Percentiles rank a stretch among this genome's conserved stretches.
Evolutionary conservation across 495 filamentous ascomycete species (phyloP).

Genomic region (Podospora pseudopauciseta): DNA sequence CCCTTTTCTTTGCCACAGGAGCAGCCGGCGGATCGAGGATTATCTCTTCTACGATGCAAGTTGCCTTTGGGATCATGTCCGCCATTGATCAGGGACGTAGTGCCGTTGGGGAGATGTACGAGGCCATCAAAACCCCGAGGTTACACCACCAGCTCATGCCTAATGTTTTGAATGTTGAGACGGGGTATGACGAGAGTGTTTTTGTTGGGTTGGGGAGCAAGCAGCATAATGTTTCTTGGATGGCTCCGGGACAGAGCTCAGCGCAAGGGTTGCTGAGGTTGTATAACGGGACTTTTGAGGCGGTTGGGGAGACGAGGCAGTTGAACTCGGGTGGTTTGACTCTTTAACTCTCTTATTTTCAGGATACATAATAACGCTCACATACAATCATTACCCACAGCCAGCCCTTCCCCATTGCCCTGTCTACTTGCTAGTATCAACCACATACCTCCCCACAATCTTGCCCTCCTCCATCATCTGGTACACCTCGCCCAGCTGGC

Average conservation of each 20-base stretch:
- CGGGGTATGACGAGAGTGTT: conserved; percentile 61
- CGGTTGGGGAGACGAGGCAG: conserved; percentile 70
- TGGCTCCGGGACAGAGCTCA: conserved; percentile 58
- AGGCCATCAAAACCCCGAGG: conserved; percentile 63
- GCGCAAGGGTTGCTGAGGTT: conserved; percentile 68
- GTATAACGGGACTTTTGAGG: conserved; percentile 62
- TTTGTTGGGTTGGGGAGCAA: conserved; percentile 58
- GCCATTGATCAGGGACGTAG: conserved; percentile 22
- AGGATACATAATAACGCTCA: background rate
- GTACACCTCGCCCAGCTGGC: conserved; percentile 73
- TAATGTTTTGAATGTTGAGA: conserved; percentile 65
- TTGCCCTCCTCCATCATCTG: conserved; percentile 69
- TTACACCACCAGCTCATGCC: conserved; percentile 84
- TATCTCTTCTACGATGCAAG: conserved; percentile 78
- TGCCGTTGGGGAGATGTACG: conserved; percentile 46
- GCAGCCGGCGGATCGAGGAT: conserved; percentile 86
- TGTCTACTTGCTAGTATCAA: conserved; percentile 58
- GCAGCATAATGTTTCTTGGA: conserved; percentile 74
- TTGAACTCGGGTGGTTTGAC: conserved; percentile 65
- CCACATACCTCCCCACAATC: conserved; percentile 85
- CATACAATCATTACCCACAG: background rate
- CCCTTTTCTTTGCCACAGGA: conserved; percentile 66
- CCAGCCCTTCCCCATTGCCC: background rate
- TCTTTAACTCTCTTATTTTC: conserved; percentile 40
- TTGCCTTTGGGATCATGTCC: conserved; percentile 69